Evolutionary conservation across 2,329 filamentous ascomycete genomes (phyloP), one percentile per base, ranked within the genome.

Genomic region (Thelonectria rubi): DNA sequence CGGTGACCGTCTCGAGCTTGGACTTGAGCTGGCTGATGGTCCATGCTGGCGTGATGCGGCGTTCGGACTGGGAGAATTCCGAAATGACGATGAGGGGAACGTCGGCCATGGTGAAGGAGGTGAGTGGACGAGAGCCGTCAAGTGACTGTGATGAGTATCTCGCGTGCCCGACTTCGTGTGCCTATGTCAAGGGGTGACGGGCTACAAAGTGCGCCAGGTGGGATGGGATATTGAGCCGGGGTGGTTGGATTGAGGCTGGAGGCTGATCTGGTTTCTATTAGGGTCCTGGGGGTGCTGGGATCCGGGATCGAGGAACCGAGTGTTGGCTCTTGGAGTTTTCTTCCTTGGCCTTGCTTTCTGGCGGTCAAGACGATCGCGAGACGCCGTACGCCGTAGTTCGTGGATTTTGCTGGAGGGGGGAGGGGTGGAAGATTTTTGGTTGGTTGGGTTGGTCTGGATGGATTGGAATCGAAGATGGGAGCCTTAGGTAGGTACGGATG

Each of bases 21-120:
- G 84, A 80, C 80, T 94, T 97, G 71, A 98, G 85, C 72, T 92
- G 89, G 57, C 85, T 83, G 74, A 99, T 90, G 64, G 90, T 90
- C 95, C 95, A 99, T 69, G 94, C 90, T 14, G 94, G 94, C 24
- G 92, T 94, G 76, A 98, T 88, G 69, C 95, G 92, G 64, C 94
- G 91, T 80, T 99, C 95, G 53, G 93, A 94, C 50, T 89, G 87
- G 49, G 91, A 84, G 77, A 90, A 91, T 63, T 92, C 89, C 53
- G 91, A 94, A 63, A 85, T 85, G 73, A 95, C 86, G 65, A 89
- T 84, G 71, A 95, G 84, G 67, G 91, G 89, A 58, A 95, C 85
- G 76, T 95, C 92, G 55, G 88, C 86, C 81, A 91, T 87, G 75
- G 78, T 14, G 53, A 18, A 48, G 30, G 24, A n/a, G 51, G 15